phyloP scores from a whole-genome alignment of 2,329 filamentous ascomycete species.

The Sclerotinia sclerotiorum region DNA sequence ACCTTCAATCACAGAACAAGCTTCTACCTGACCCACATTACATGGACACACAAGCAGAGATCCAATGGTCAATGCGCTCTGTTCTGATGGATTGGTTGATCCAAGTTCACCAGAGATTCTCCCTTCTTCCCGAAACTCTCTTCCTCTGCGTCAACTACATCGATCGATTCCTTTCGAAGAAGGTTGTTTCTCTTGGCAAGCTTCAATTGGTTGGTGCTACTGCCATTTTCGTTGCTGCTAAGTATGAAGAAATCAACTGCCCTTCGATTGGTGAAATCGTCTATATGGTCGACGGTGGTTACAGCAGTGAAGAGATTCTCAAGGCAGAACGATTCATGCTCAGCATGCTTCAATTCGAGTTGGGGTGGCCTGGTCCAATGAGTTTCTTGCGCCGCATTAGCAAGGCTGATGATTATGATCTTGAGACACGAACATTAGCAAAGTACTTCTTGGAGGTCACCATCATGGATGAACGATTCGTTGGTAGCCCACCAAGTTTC shows the following conservation, averaged over 20 bases:
- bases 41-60: conserved; percentile 96
- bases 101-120: conserved; percentile 91
- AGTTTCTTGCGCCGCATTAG: conserved; percentile 95
- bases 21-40: conserved; percentile 90
- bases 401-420: conserved; percentile 96
- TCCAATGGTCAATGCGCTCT: conserved; percentile 98
- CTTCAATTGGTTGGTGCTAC: conserved; percentile 95
- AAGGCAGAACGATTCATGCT: conserved; percentile 99
- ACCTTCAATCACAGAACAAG: conserved; percentile 53
- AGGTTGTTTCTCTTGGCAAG: conserved; percentile 92
- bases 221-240: conserved; percentile 91
- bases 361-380: conserved; percentile 99
- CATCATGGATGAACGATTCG: conserved; percentile 97
- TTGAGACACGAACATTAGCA: conserved; percentile 90
- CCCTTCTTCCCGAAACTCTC: conserved; percentile 86
- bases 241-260: conserved; percentile 99
- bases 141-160: conserved; percentile 97
- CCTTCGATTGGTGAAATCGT: conserved; percentile 93
- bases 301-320: conserved; percentile 85
- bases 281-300: conserved; percentile 96
- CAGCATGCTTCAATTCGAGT: conserved; percentile 90
- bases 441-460: conserved; percentile 98
- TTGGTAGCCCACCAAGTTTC: conserved; percentile 87
- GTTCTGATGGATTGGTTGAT: conserved; percentile 98
- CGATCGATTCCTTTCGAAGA: conserved; percentile 90